Evolutionary conservation across 2,329 filamentous ascomycete genomes (phyloP).

Genomic region (Claviceps quebecensis): DNA sequence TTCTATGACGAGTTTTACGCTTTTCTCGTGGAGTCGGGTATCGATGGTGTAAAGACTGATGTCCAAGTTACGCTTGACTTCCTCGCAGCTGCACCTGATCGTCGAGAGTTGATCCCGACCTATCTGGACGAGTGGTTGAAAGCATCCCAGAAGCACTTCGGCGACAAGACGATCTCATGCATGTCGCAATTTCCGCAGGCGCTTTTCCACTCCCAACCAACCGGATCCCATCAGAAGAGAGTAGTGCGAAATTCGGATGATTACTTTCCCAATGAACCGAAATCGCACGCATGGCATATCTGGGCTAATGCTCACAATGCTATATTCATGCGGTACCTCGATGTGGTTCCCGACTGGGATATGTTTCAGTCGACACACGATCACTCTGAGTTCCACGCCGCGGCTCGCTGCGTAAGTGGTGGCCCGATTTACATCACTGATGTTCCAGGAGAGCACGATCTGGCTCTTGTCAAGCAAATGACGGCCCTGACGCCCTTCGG

Average conservation of each 20-base stretch:
- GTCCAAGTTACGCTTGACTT: conserved; percentile 81
- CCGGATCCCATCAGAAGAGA: conserved; percentile 57
- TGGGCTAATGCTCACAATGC: conserved; percentile 88
- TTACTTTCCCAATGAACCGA: conserved; percentile 73
- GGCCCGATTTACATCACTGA: conserved; percentile 95
- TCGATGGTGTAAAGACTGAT: conserved; percentile 87
- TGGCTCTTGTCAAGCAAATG: conserved; percentile 65
- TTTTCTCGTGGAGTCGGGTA: conserved; percentile 59
- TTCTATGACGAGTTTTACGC: conserved; percentile 89
- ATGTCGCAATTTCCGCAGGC: conserved; percentile 86
- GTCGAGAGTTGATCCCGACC: conserved; percentile 55
- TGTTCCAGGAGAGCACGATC: conserved; percentile 65
- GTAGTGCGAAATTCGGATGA: conserved; percentile 78
- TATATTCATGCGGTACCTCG: conserved; percentile 70
- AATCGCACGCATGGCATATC: conserved; percentile 85
- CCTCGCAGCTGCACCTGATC: conserved; percentile 50
- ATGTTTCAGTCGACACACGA: conserved; percentile 53
- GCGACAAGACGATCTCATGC: conserved; percentile 70
- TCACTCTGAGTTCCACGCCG: conserved; percentile 76
- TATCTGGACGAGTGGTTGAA: conserved; percentile 84
- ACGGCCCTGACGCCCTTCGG: conserved; percentile 58
- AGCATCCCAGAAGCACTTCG: conserved; percentile 64
- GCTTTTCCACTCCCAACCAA: conserved; percentile 72
- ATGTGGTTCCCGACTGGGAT: conserved; percentile 72
- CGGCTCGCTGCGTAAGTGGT: conserved; percentile 76